Base-by-base conservation (phyloP, 805 yeast genomes). In the Starmerella sirachaensis region DNA sequence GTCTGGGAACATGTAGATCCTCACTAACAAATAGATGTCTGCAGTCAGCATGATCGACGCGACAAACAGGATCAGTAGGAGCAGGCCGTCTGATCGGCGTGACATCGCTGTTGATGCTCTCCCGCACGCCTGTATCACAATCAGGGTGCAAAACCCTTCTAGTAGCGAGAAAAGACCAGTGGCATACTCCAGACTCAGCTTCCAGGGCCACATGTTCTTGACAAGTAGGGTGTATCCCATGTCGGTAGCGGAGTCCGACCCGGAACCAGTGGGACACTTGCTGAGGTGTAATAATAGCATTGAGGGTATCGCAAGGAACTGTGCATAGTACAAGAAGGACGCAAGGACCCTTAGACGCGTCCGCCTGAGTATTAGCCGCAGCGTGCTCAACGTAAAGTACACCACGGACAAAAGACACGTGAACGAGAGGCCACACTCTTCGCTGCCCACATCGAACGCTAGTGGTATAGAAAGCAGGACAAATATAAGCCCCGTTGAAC, bases 401-500 rank as follows among this genome's bases (percentile, higher is more conserved):
- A 79, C 59, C 29, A 71, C 63, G 38, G 82, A 71, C 33, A 88
- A 66, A 6, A 94, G 76, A 22, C 76, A 68, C 0, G 88, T 75
- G 57, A 76, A 91, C 14, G 93, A 74, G 42, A 91, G 63, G 1
- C 98, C 98, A 59, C 97, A 88, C 39, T 74, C 68, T 14, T 77
- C 69, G 1, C 97, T 96, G 8, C 97, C 97, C 26, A 84, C 78
- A 53, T 88, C 94, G 59, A 91, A 91, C 18, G 96, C 80, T 44
- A 91, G 68, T 4, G 97, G 97, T 6, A 91, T 79, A 2, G 95
- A 79, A 21, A 86, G 35, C 13, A 51, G 37, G n/a, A 46, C 33
- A 7, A 46, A 29, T 6, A 41, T 26, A 19, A 47, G 39, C 26
- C 51, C 51, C n/a, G n/a, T n/a, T n/a, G n/a, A n/a, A n/a, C n/a